These are phyloP conservation scores for Ascoidea rubescens DNA, from an alignment of 805 yeast species.

Conservation along the genomic window DNA sequence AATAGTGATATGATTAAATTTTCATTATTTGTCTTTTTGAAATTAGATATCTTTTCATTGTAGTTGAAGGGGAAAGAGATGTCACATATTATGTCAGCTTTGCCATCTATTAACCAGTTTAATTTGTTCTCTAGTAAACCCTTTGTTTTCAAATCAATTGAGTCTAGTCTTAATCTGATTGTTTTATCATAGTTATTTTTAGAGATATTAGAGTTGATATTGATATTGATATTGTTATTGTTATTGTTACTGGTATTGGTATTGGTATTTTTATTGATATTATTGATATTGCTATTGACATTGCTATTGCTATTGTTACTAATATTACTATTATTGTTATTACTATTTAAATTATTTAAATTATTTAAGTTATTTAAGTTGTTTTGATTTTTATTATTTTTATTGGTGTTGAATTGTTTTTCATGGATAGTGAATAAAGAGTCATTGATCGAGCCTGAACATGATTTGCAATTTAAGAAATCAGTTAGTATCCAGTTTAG, in stretches of 20 bases:
- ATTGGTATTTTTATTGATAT: neutral
- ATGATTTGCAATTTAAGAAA: slow-evolving; percentile 53
- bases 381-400: neutral
- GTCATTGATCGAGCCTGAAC: slow-evolving; percentile 63
- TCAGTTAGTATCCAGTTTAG: slow-evolving; percentile 47
- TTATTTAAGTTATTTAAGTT: neutral
- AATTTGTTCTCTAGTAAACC: slow-evolving; percentile 27
- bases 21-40: slow-evolving; percentile 9
- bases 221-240: neutral
- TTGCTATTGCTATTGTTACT: neutral
- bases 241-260: neutral
- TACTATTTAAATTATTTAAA: neutral
- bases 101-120: slow-evolving; percentile 63
- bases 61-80: slow-evolving; percentile 47
- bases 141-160: slow-evolving; percentile 20
- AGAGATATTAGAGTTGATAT: neutral
- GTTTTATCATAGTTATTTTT: neutral
- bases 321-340: neutral
- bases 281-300: neutral
- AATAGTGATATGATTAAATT: slow-evolving; percentile 2
- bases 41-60: slow-evolving; percentile 15
- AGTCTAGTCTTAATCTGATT: slow-evolving; percentile 18
- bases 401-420: slow-evolving; percentile 28
- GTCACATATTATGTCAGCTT: slow-evolving; percentile 57
- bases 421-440: slow-evolving; percentile 68